Conservation (phyloP, 768 basidiomycete genomes). For the Phlebiopsis flavidoalba region DNA sequence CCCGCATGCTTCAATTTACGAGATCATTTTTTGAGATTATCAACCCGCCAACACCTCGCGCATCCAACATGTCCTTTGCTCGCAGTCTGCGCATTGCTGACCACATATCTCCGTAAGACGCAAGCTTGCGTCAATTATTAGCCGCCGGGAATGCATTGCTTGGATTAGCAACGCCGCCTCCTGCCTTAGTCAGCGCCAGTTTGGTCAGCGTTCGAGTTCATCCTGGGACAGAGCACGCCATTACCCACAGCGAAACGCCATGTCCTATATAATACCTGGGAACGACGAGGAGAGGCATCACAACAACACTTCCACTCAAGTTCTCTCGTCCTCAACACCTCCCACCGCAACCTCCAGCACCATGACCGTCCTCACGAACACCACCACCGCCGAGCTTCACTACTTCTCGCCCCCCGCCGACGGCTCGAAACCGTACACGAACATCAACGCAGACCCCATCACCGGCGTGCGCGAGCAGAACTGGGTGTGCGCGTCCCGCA, state of each 20-base stretch:
- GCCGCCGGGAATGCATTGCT: background rate
- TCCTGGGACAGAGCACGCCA: conserved; percentile 2
- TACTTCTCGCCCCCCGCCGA: conserved; percentile 29
- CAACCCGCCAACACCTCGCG: background rate
- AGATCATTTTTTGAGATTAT: background rate
- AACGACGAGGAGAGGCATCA: background rate
- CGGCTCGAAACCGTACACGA: conserved; percentile 22
- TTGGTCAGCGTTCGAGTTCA: background rate
- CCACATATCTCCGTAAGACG: background rate
- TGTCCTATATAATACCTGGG: background rate
- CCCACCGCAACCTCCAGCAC: background rate
- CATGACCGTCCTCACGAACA: conserved; percentile 13
- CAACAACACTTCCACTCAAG: background rate
- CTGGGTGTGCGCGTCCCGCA: conserved; percentile 26
- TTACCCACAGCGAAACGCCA: background rate
- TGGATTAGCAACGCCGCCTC: background rate
- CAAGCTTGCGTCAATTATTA: background rate
- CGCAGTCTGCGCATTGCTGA: background rate
- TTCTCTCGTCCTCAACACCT: background rate
- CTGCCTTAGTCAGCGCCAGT: conserved; percentile 1
- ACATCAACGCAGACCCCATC: conserved; percentile 20
- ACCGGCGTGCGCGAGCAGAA: conserved; percentile 33
- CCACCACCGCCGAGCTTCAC: conserved; percentile 25
- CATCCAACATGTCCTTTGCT: no score
- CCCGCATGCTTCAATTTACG: background rate